phyloP scores from a whole-genome alignment of 768 basidiomycete species.

The Boletus pseudopeckii region DNA sequence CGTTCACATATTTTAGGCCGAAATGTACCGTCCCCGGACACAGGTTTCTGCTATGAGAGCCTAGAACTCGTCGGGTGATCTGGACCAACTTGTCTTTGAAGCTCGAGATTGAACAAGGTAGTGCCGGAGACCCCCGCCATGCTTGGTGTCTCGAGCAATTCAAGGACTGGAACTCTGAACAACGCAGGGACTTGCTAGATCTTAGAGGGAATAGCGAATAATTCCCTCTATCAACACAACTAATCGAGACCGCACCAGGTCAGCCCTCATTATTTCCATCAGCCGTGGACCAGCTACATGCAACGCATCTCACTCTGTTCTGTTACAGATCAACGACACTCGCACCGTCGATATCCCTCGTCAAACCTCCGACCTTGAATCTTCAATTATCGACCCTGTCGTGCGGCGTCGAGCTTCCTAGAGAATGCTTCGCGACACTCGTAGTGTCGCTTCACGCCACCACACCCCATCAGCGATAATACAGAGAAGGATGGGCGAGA shows the following conservation, averaged over 20 bases:
- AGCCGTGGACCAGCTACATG: neutral
- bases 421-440: constrained; percentile 88
- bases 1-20: too few relatives aligned
- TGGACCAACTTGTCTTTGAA: too few relatives aligned
- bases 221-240: neutral
- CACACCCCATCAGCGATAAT: neutral
- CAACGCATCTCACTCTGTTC: neutral
- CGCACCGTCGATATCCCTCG: too few relatives aligned
- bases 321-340: neutral
- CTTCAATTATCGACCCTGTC: constrained; percentile 7
- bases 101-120: too few relatives aligned
- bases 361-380: neutral
- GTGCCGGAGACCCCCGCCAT: too few relatives aligned
- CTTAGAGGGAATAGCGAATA: too few relatives aligned
- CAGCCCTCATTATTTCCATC: neutral
- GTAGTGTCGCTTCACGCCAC: constrained; percentile 88
- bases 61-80: too few relatives aligned
- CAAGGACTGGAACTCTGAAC: too few relatives aligned
- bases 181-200: too few relatives aligned
- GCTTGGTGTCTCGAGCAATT: too few relatives aligned
- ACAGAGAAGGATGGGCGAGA: neutral
- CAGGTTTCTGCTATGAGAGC: too few relatives aligned
- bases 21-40: too few relatives aligned
- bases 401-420: constrained; percentile 43
- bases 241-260: neutral